Percentiles rank a stretch among this genome's conserved stretches.
Evolutionary conservation across 2,329 filamentous ascomycete genomes (phyloP).

Genomic region (Bipolaris cookei): DNA sequence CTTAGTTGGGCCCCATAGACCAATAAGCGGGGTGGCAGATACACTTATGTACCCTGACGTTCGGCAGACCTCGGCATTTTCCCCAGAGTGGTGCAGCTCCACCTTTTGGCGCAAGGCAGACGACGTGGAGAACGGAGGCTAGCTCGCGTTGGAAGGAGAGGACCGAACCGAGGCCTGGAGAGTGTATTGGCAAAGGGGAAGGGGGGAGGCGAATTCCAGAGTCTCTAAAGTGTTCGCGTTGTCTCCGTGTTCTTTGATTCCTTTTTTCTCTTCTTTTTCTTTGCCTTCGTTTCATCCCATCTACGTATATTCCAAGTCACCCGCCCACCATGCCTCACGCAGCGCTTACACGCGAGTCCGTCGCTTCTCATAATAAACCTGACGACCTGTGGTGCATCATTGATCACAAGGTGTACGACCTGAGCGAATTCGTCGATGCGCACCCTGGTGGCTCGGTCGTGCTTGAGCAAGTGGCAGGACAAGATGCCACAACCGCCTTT

Average conservation of each 20-base stretch:
- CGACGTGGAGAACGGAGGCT: constrained; percentile 22
- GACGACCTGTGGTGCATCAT: constrained; percentile 84
- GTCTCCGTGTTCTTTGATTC: constrained; percentile 1
- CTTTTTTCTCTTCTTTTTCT: not conserved
- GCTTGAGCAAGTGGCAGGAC: constrained; percentile 78
- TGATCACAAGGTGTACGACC: constrained; percentile 86
- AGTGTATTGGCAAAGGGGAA: too few relatives aligned
- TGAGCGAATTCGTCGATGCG: constrained; percentile 82
- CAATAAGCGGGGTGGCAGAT: not conserved
- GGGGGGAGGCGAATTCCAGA: too few relatives aligned
- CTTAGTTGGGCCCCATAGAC: not conserved
- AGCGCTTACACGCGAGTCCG: constrained; percentile 61
- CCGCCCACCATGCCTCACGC: constrained; percentile 39
- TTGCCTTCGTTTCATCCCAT: not conserved
- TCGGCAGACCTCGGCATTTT: constrained; percentile 28
- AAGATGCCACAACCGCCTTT: constrained; percentile 81
- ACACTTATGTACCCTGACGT: not conserved
- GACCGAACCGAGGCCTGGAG: constrained; percentile 18
- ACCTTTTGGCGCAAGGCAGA: constrained; percentile 16
- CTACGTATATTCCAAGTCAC: not conserved
- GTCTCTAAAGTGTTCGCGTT: not conserved
- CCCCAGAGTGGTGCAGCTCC: constrained; percentile 26
- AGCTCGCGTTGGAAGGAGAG: constrained; percentile 23
- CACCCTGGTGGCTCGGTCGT: constrained; percentile 85
- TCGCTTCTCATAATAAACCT: constrained; percentile 76